Conservation (phyloP, 345 rosid genomes). For the Salix arbutifolia region DNA sequence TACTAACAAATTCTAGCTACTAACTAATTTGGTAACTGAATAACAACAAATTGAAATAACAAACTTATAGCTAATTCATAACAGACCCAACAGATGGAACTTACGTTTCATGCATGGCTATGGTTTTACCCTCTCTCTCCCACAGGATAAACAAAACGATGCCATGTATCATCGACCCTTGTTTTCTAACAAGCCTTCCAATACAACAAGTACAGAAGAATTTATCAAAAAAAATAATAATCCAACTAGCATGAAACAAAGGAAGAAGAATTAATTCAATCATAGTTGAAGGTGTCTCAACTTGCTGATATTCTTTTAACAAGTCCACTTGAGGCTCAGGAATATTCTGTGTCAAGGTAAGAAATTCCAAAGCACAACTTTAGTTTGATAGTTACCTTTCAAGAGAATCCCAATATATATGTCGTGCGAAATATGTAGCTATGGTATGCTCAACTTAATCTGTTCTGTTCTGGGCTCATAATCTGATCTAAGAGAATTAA, state of each 20-base stretch:
- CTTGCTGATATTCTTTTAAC: neutral
- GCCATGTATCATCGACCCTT: neutral
- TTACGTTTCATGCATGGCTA: neutral
- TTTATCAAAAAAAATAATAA: neutral
- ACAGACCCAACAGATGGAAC: too few relatives aligned
- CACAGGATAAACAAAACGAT: neutral
- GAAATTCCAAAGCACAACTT: neutral
- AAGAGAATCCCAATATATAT: neutral
- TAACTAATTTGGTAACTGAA: too few relatives aligned
- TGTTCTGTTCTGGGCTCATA: neutral
- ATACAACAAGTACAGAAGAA: neutral
- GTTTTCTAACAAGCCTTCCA: neutral
- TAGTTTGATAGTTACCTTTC: neutral
- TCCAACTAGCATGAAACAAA: neutral
- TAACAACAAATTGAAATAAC: too few relatives aligned
- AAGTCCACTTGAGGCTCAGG: neutral
- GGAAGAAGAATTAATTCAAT: neutral
- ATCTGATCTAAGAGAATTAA: neutral
- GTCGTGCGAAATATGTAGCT: neutral
- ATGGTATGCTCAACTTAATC: neutral
- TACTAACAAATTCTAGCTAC: too few relatives aligned
- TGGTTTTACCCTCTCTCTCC: neutral
- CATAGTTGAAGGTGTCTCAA: neutral
- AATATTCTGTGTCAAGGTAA: neutral
- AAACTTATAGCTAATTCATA: too few relatives aligned